phyloP scores from a whole-genome alignment of 2,329 filamentous ascomycete species.

The Aschersonia sp. region DNA sequence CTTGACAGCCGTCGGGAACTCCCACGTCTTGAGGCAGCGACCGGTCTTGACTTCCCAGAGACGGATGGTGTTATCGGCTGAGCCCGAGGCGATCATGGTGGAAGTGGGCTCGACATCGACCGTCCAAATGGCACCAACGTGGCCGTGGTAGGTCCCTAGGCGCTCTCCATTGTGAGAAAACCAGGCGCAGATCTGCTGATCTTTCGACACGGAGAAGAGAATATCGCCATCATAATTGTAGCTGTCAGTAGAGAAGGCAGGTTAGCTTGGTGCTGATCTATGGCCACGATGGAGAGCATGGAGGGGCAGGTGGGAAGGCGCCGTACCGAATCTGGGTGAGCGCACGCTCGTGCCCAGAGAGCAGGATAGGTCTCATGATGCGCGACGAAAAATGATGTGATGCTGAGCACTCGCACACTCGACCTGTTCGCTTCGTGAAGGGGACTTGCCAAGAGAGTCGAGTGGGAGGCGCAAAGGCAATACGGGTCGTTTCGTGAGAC shows the following conservation, averaged over 20 bases:
- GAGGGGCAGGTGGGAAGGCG: conserved; percentile 1
- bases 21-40: conserved; percentile 90
- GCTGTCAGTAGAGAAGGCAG: conserved; percentile 22
- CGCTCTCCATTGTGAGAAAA: conserved; percentile 96
- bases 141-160: conserved; percentile 89
- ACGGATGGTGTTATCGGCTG: conserved; percentile 95
- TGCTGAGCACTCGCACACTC: conserved; percentile 4
- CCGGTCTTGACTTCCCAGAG: conserved; percentile 94
- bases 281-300: conserved; percentile 3
- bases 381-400: conserved; percentile 11
- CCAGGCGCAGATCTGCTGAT: conserved; percentile 95
- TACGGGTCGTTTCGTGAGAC: neutral
- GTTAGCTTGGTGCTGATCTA: conserved; percentile 5
- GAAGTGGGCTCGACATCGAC: conserved; percentile 91
- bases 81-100: conserved; percentile 83
- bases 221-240: conserved; percentile 94
- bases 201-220: conserved; percentile 90
- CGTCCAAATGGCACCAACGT: conserved; percentile 97
- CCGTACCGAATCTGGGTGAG: conserved; percentile 82
- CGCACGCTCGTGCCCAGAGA: conserved; percentile 92
- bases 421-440: neutral
- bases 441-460: too few species aligned
- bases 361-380: conserved; percentile 91
- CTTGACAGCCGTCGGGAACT: conserved; percentile 94
- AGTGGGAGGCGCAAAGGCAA: too few species aligned